Percentiles rank a stretch among this genome's conserved stretches.
These are phyloP conservation scores for Hyaloscypha bicolor DNA, from an alignment of 495 filamentous ascomycete species.

Conservation along the genomic window DNA sequence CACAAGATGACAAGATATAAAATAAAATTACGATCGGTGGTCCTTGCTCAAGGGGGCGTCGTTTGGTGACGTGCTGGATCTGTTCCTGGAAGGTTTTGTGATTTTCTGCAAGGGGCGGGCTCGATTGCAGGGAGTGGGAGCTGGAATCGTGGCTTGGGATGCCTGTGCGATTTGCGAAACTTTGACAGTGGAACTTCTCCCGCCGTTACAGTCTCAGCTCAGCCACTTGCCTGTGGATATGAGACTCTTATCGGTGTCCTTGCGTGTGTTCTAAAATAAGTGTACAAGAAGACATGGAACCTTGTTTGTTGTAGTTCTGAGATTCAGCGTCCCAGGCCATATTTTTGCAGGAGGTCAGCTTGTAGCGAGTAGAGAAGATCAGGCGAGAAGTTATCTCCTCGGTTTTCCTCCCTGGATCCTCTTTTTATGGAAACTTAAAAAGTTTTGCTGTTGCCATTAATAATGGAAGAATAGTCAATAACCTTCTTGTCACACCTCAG, in stretches of 20 bases:
- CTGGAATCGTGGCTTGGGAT: not conserved
- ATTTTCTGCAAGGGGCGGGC: not conserved
- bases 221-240: not conserved
- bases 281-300: not conserved
- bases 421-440: too few species aligned
- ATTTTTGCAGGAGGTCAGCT: too few species aligned
- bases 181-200: not conserved
- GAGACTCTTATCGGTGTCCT: not conserved
- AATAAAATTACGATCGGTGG: conserved; percentile 1
- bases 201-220: not conserved
- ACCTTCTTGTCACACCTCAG: not conserved
- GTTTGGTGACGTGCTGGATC: not conserved
- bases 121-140: not conserved
- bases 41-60: not conserved
- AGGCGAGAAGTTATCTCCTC: too few species aligned
- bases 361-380: too few species aligned
- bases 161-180: not conserved
- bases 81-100: too few species aligned
- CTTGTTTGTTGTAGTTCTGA: not conserved
- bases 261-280: not conserved
- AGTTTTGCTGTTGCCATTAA: too few species aligned
- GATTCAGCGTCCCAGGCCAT: too few species aligned
- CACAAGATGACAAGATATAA: not conserved
- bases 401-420: too few species aligned
- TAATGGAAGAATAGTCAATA: too few species aligned